phyloP scores from a whole-genome alignment of 768 basidiomycete species.

The Dacryopinax primogenitus region DNA sequence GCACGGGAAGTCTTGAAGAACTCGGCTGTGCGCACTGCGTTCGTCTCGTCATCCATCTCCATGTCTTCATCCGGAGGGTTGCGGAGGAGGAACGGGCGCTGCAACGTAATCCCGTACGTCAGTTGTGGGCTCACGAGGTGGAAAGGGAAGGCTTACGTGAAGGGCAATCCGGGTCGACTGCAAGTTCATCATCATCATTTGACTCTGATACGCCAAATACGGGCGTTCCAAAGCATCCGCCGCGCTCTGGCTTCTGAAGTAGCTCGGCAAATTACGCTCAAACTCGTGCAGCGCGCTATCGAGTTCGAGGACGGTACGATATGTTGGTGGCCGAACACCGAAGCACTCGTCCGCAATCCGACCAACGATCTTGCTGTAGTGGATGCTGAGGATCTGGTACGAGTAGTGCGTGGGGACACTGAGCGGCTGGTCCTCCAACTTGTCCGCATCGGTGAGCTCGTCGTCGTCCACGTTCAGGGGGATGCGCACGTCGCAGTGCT shows the following conservation, averaged over 20 bases:
- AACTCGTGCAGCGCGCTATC: conserved; percentile 8
- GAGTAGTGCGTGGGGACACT: background rate
- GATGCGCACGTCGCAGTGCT: conserved; percentile 5
- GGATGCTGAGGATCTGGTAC: conserved; percentile 7
- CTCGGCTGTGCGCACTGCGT: conserved; percentile 3
- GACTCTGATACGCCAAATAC: conserved; percentile 1
- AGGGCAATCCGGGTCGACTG: conserved; percentile 4
- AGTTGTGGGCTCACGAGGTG: background rate
- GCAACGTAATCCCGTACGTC: background rate
- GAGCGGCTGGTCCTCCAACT: background rate
- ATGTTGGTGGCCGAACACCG: background rate
- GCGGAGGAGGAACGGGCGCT: background rate
- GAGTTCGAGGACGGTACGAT: background rate
- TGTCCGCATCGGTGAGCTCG: conserved; percentile 1
- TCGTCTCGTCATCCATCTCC: background rate
- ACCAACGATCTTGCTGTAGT: conserved; percentile 4
- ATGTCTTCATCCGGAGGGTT: conserved; percentile 4
- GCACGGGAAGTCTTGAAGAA: conserved; percentile 7
- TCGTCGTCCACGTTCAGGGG: conserved; percentile 1
- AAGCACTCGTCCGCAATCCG: conserved; percentile 4
- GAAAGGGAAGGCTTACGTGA: background rate
- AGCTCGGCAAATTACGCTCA: background rate
- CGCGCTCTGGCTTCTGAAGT: conserved; percentile 7
- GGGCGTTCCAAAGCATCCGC: background rate
- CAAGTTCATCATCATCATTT: conserved; percentile 8